A percentile compares a stretch with the other conserved stretches of the same genome.
phyloP scores from a whole-genome alignment of 495 filamentous ascomycete species.

The Aspergillus diversus region DNA sequence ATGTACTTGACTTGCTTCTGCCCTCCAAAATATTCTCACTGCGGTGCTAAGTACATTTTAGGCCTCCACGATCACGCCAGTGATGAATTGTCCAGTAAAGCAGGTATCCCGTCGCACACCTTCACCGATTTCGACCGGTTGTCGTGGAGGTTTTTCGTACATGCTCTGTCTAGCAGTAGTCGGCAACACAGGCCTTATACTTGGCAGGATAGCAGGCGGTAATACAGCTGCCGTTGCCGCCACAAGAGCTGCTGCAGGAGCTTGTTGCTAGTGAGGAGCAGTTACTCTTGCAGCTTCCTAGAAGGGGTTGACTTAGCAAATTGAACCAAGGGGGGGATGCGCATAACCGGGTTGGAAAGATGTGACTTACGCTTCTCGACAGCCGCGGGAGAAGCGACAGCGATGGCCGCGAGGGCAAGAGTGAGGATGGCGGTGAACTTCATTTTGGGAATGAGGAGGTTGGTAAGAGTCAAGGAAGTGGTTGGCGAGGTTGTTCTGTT shows the following conservation, averaged over 20 bases:
- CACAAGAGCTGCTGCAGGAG: neutral
- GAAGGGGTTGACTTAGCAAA: neutral
- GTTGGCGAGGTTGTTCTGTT: too few relatives aligned
- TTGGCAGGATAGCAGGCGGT: neutral
- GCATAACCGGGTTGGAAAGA: neutral
- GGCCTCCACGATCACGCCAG: too few relatives aligned
- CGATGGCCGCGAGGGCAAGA: neutral
- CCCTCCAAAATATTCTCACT: too few relatives aligned
- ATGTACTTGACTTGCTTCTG: too few relatives aligned
- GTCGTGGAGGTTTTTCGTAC: neutral
- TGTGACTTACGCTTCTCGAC: neutral
- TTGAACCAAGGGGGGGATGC: neutral
- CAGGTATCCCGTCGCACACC: too few relatives aligned
- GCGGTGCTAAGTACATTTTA: too few relatives aligned
- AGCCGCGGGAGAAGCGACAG: neutral
- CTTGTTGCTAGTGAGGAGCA: neutral
- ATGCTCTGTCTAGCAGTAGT: neutral
- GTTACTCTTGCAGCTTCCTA: neutral
- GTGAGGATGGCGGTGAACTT: neutral
- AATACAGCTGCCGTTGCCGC: neutral
- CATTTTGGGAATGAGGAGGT: neutral
- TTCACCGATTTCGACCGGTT: too few relatives aligned
- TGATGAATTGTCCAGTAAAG: too few relatives aligned
- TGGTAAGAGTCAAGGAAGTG: too few relatives aligned
- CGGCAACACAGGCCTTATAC: neutral